These are phyloP conservation scores for Elymus sibiricus DNA, from an alignment of 176 grass and related monocot species.

Conservation along the genomic window DNA sequence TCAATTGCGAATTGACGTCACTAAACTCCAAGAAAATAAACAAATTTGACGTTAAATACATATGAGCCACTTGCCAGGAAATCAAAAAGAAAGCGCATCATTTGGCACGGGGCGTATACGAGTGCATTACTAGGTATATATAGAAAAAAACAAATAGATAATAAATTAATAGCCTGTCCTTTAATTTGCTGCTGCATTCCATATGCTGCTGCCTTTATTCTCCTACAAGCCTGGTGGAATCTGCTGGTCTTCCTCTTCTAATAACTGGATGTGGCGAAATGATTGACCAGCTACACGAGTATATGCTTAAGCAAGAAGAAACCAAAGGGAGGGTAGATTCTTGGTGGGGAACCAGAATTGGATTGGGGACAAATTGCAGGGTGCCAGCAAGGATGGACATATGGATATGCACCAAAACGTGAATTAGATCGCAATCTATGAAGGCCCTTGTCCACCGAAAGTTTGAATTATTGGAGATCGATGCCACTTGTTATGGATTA, in stretches of 20 bases:
- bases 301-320: conserved; percentile 11
- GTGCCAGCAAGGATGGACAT: background rate
- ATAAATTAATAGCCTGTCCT: background rate
- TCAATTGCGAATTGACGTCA: no score
- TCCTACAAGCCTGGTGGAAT: background rate
- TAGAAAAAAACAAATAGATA: background rate
- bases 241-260: background rate
- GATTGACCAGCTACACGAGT: background rate
- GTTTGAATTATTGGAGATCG: background rate
- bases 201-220: conserved; percentile 22
- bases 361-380: background rate
- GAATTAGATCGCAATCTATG: background rate
- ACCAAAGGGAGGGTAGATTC: background rate
- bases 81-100: background rate
- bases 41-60: background rate
- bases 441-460: conserved; percentile 32
- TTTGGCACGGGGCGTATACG: background rate
- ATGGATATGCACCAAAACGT: background rate
- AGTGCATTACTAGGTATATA: background rate
- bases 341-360: background rate
- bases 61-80: background rate
- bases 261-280: background rate
- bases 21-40: no score
- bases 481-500: background rate
- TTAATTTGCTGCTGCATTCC: background rate